Evolutionary conservation across 2,329 filamentous ascomycete genomes (phyloP), one percentile per base, ranked within the genome.

Genomic region (Penicillium frequentans): DNA sequence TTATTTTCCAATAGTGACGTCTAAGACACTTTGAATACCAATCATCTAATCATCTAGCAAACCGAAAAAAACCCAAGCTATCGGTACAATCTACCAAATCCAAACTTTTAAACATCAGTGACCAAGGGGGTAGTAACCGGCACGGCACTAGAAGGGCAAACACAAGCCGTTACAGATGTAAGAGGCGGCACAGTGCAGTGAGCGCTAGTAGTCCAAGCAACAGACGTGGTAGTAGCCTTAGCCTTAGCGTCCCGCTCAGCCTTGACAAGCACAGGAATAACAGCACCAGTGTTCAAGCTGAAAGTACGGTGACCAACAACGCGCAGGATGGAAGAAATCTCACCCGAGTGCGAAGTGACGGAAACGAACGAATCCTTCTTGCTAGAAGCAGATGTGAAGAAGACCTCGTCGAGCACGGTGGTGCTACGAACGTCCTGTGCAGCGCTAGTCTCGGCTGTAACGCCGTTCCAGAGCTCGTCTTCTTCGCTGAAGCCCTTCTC

Each of bases 291-390:
- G 24, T 58, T 73, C 58, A 83, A 57, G 23, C 63, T 68, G 60
- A 83, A 84, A 14, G 65, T 43, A 9, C 77, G 68, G 66, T 83
- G 81, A 0, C 76, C 76, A 5, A 78, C 37, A 13, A 77, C 73
- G 0, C 70, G 56, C 59, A 86, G 66, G 35, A 86, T 68, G 49
- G 81, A 81, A 0, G 74, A 74, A 59, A 86, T 85, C 48, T 82
- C 80, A 0, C 84, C 84, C 0, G 82, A 84, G 64, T 87, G 85
- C 26, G 77, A 79, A 0, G 83, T 86, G 19, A 86, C 72, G 3
- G 79, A 82, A 13, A 86, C 71, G 52, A 80, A 82, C 0, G 76
- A 74, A 44, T 72, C 77, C 13, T 67, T 62, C 55, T 82, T 78
- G 35, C 68, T 16, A 14, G 54, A 54, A 5, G 52, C 49, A 3